These are phyloP conservation scores for Phytopythium vexans DNA, from an alignment of 352 stramenopile species.

Conservation along the genomic window DNA sequence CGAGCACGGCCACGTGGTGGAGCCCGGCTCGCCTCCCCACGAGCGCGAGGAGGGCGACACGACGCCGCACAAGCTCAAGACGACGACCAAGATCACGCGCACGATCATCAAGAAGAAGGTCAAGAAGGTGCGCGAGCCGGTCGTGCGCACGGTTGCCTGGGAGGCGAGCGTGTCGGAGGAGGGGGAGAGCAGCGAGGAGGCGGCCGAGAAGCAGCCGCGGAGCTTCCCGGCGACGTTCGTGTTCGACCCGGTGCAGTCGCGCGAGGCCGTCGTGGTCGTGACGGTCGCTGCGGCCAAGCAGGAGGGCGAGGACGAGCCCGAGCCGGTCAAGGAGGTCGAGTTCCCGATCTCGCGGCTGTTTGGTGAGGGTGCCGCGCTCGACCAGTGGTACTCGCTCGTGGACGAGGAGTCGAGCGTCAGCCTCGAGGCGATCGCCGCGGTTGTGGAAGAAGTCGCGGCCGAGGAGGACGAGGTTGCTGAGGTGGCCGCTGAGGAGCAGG, in stretches of 20 bases:
- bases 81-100: constrained; percentile 54
- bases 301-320: constrained; percentile 46
- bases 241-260: constrained; percentile 82
- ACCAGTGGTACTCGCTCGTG: constrained; percentile 68
- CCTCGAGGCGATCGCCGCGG: constrained; percentile 6
- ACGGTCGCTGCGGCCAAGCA: constrained; percentile 39
- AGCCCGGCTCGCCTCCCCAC: constrained; percentile 28
- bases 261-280: constrained; percentile 74
- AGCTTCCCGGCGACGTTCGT: constrained; percentile 68
- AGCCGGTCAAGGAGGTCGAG: constrained; percentile 77
- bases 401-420: constrained; percentile 22
- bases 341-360: constrained; percentile 75
- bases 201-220: constrained; percentile 4
- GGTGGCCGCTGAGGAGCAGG: constrained; percentile 6
- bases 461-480: constrained; percentile 13
- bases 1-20: constrained; percentile 41
- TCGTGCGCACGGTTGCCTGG: constrained; percentile 36
- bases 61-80: constrained; percentile 46
- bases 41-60: constrained; percentile 24
- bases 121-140: constrained; percentile 47
- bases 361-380: constrained; percentile 37
- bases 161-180: constrained; percentile 12
- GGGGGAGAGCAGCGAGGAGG: constrained; percentile 4
- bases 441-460: constrained; percentile 11
- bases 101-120: constrained; percentile 55